phyloP scores from a whole-genome alignment of 257 asterid genomes.

The Solanum sejunctum region DNA sequence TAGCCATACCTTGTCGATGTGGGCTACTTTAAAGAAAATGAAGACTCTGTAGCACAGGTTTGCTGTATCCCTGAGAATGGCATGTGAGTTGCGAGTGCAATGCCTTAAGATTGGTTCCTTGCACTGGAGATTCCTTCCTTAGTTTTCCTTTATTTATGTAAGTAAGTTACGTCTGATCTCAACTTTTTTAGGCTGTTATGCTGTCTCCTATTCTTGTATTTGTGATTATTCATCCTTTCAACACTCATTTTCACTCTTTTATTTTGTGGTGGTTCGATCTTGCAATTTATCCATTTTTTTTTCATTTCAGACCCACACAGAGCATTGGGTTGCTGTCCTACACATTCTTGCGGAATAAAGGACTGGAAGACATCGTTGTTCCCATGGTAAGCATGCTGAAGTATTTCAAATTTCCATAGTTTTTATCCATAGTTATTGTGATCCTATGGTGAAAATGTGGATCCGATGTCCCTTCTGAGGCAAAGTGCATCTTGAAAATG shows the following conservation, averaged over 20 bases:
- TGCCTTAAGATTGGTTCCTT: neutral
- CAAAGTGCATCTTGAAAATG: neutral
- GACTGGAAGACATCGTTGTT: conserved; percentile 82
- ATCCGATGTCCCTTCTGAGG: neutral
- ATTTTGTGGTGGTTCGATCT: neutral
- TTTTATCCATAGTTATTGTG: neutral
- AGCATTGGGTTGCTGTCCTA: conserved; percentile 86
- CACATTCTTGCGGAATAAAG: conserved; percentile 68
- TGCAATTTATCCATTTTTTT: neutral
- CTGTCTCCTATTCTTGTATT: neutral
- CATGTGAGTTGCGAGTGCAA: neutral
- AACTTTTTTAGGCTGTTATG: neutral
- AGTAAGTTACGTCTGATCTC: neutral
- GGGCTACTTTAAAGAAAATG: neutral
- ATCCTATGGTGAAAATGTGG: neutral
- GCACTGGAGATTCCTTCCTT: neutral
- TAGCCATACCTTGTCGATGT: neutral
- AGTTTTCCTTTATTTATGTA: neutral
- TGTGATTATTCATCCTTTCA: neutral
- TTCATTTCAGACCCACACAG: conserved; percentile 48
- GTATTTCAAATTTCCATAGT: neutral
- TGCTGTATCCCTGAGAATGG: neutral
- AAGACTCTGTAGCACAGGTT: neutral
- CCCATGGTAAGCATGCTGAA: conserved; percentile 53
- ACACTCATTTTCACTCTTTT: neutral